These are phyloP conservation scores for Dipodascus albidus DNA, from an alignment of 805 yeast species.

Conservation along the genomic window DNA sequence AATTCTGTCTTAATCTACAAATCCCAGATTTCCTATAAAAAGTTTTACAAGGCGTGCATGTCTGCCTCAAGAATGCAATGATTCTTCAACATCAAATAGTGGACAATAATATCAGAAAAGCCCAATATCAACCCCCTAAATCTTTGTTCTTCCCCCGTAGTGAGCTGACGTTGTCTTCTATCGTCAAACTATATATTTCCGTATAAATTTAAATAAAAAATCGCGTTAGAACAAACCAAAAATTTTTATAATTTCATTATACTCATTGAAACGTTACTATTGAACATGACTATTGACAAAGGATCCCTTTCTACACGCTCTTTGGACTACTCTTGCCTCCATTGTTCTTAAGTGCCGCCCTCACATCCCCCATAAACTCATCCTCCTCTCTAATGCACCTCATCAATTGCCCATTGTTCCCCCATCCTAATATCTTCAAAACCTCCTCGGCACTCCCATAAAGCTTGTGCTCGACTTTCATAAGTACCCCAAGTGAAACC, in stretches of 20 bases:
- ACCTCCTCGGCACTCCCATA: conserved; percentile 41
- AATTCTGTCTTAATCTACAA: no score
- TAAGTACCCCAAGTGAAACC: conserved; percentile 40
- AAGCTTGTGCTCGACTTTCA: conserved; percentile 37
- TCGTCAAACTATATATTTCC: no score
- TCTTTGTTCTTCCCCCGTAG: no score
- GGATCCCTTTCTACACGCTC: background rate
- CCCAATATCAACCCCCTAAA: no score
- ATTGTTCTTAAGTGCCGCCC: conserved; percentile 37
- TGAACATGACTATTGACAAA: background rate
- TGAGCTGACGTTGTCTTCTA: no score
- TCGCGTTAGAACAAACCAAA: background rate
- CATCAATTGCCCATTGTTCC: conserved; percentile 16
- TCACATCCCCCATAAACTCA: conserved; percentile 35
- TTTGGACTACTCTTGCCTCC: conserved; percentile 13
- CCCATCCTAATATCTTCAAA: conserved; percentile 24
- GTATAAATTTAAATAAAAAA: no score
- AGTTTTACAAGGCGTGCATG: no score
- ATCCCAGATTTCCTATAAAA: no score
- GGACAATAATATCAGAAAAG: no score
- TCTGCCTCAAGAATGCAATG: no score
- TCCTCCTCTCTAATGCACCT: conserved; percentile 38
- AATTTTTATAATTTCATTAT: background rate
- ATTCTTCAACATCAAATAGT: no score
- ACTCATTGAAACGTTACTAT: background rate